Evolutionary conservation across 352 stramenopile genomes (phyloP).

Genomic region (Elongisporangium senticosum): DNA sequence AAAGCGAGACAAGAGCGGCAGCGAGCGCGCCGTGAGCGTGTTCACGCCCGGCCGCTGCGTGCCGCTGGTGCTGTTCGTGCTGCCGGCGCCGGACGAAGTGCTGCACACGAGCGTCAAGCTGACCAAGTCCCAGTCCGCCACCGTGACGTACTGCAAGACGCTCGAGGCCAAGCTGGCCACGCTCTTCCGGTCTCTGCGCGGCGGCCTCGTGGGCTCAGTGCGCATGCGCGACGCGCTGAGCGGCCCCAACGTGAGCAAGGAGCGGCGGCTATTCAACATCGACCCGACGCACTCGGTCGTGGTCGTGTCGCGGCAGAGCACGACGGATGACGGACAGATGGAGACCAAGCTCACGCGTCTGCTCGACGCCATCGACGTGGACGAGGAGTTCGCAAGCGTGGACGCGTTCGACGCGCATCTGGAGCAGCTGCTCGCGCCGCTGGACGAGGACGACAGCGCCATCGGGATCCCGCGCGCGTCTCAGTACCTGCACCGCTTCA

Average conservation of each 20-base stretch:
- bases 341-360: conserved; percentile 35
- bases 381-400: conserved; percentile 15
- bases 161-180: conserved; percentile 44
- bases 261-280: conserved; percentile 59
- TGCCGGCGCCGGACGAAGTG: conserved; percentile 50
- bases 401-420: conserved; percentile 16
- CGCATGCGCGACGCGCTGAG: conserved; percentile 52
- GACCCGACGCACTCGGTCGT: conserved; percentile 67
- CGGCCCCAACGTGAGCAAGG: conserved; percentile 50
- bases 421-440: conserved; percentile 29
- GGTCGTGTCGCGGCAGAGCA: conserved; percentile 35
- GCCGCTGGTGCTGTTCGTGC: conserved; percentile 53
- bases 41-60: conserved; percentile 60
- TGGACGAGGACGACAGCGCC: conserved; percentile 40
- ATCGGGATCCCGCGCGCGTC: conserved; percentile 42
- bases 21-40: conserved; percentile 19
- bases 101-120: conserved; percentile 23
- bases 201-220: conserved; percentile 41
- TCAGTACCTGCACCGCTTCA: conserved; percentile 53
- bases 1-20: conserved; percentile 38
- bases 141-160: conserved; percentile 49
- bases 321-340: conserved; percentile 19
- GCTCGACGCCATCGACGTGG: conserved; percentile 32
- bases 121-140: conserved; percentile 37
- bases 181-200: conserved; percentile 50